These are phyloP conservation scores for Exutisphaerella laricina DNA, from an alignment of 2,329 filamentous ascomycete species.

Conservation along the genomic window DNA sequence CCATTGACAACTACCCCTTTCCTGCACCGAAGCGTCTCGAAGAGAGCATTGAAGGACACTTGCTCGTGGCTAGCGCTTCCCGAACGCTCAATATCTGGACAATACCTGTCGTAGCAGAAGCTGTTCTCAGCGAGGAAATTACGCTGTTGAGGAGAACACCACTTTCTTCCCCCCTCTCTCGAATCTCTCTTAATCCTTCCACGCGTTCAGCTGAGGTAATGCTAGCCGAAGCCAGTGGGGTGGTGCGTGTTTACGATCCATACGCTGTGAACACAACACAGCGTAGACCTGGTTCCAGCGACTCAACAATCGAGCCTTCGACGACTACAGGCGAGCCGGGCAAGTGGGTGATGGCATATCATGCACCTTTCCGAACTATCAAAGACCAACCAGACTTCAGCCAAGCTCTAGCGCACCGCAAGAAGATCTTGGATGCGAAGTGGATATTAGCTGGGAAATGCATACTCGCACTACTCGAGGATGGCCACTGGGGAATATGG, in stretches of 20 bases:
- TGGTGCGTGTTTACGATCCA: conserved; percentile 54
- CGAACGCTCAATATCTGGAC: conserved; percentile 22
- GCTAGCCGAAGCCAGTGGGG: conserved; percentile 50
- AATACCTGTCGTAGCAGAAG: conserved; percentile 21
- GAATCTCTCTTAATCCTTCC: conserved; percentile 26
- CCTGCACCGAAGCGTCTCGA: conserved; percentile 3
- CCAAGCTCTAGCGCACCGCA: conserved; percentile 37
- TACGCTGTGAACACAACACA: conserved; percentile 33
- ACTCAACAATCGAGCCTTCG: conserved; percentile 13
- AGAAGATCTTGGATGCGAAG: conserved; percentile 44
- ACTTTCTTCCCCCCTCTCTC: conserved; percentile 15
- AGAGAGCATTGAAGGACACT: conserved; percentile 12
- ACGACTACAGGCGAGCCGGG: conserved; percentile 11
- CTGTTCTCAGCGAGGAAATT: conserved; percentile 13
- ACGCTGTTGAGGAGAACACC: conserved; percentile 10
- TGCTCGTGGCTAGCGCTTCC: conserved; percentile 17
- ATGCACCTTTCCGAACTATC: conserved; percentile 22
- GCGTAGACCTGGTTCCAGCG: conserved; percentile 24
- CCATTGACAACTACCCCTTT: conserved; percentile 10
- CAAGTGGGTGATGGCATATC: conserved; percentile 28
- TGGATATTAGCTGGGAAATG: conserved; percentile 45
- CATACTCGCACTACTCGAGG: conserved; percentile 44
- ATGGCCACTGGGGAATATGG: conserved; percentile 52
- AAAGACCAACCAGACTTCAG: conserved; percentile 17
- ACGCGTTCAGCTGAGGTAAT: conserved; percentile 39